phyloP scores from a whole-genome alignment of 352 stramenopile species.

The Pythium aristosporum region DNA sequence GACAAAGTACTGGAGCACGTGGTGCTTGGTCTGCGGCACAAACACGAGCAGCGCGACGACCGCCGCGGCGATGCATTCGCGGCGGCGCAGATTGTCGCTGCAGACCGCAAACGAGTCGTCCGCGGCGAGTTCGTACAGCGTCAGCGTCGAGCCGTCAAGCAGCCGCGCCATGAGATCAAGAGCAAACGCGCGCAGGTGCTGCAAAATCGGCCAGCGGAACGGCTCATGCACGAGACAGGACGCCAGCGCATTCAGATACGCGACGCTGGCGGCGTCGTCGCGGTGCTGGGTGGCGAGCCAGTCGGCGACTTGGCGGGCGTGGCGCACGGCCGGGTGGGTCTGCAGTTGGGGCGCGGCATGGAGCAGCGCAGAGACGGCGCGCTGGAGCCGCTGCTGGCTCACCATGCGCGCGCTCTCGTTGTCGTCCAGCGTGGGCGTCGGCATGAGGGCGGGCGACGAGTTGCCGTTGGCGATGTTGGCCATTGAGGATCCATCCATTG shows the following conservation, averaged over 20 bases:
- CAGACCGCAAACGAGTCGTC: conserved; percentile 28
- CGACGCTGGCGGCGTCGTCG: conserved; percentile 21
- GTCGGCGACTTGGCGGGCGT: conserved; percentile 20
- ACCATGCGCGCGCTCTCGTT: conserved; percentile 24
- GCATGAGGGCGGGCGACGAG: neutral
- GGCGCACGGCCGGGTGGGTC: conserved; percentile 41
- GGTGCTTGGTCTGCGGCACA: conserved; percentile 49
- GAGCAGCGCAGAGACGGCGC: conserved; percentile 28
- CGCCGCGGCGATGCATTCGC: conserved; percentile 51
- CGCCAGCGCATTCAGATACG: conserved; percentile 54
- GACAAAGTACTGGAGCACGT: conserved; percentile 66
- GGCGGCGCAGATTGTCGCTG: conserved; percentile 46
- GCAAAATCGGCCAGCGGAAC: conserved; percentile 46
- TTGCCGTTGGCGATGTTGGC: conserved; percentile 2
- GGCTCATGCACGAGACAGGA: conserved; percentile 50
- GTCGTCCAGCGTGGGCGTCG: conserved; percentile 11
- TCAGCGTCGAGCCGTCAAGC: conserved; percentile 41
- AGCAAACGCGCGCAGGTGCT: conserved; percentile 66
- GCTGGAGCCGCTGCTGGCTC: conserved; percentile 33
- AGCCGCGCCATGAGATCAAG: conserved; percentile 72
- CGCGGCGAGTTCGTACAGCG: conserved; percentile 36
- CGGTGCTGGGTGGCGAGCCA: conserved; percentile 16
- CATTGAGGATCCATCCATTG: conserved; percentile 17
- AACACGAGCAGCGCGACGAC: conserved; percentile 55
- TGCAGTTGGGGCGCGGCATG: conserved; percentile 24